Evolutionary conservation across 2,329 filamentous ascomycete species (phyloP).

Genomic region (Verticillium nonalfalfae): DNA sequence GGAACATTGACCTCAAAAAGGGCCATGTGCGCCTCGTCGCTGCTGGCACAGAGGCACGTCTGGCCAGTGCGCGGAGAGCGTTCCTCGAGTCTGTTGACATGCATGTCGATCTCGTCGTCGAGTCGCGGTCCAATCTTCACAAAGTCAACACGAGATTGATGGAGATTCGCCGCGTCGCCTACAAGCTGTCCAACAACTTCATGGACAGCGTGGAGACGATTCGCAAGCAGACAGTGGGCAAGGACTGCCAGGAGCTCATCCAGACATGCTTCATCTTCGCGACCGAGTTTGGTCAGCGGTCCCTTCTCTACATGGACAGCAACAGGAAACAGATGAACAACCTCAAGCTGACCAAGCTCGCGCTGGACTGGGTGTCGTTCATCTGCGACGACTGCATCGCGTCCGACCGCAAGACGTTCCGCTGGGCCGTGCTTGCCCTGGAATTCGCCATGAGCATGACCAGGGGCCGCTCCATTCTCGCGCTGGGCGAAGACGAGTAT

Average conservation of each 20-base stretch:
- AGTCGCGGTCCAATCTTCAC: constrained; percentile 87
- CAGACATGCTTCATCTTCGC: constrained; percentile 98
- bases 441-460: constrained; percentile 99
- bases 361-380: constrained; percentile 95
- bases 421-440: constrained; percentile 91
- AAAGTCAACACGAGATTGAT: constrained; percentile 87
- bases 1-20: constrained; percentile 76
- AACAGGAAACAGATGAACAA: constrained; percentile 97
- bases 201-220: constrained; percentile 98
- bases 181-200: constrained; percentile 94
- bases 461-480: constrained; percentile 85
- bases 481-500: constrained; percentile 84
- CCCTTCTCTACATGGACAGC: constrained; percentile 90
- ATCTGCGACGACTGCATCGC: constrained; percentile 96
- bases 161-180: constrained; percentile 92
- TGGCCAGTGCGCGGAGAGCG: constrained; percentile 70
- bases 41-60: constrained; percentile 72
- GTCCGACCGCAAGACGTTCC: constrained; percentile 90
- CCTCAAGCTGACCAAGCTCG: constrained; percentile 85
- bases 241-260: constrained; percentile 90
- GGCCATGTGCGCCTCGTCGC: constrained; percentile 85
- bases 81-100: constrained; percentile 76
- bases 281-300: constrained; percentile 96
- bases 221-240: constrained; percentile 72
- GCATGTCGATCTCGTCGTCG: constrained; percentile 82